Percentiles rank a stretch among this genome's conserved stretches.
Evolutionary conservation across 2,329 filamentous ascomycete species (phyloP).

Genomic region (Aureobasidium sp.): DNA sequence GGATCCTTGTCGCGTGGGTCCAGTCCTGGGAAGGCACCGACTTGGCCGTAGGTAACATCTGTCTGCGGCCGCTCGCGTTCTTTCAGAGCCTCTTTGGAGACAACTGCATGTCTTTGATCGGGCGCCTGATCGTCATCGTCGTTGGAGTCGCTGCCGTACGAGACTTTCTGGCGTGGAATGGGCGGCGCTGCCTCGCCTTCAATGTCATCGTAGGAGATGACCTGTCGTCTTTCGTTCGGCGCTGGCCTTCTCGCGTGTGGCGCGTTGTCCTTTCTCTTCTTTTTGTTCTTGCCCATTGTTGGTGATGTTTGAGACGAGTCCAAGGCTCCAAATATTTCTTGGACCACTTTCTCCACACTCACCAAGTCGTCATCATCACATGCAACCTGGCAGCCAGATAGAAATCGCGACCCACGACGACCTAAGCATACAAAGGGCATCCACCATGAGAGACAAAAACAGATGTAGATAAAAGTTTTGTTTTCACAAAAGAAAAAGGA

Average conservation of each 20-base stretch:
- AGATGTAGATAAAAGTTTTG: neutral
- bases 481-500: slow-evolving; percentile 8
- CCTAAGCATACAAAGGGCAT: neutral
- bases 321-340: neutral
- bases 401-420: neutral
- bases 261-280: slow-evolving; percentile 28
- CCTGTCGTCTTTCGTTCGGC: slow-evolving; percentile 6
- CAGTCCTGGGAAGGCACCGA: slow-evolving; percentile 62
- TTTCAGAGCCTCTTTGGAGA: neutral
- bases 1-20: slow-evolving; percentile 51
- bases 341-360: neutral
- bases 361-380: slow-evolving; percentile 2
- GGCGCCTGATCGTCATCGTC: slow-evolving; percentile 1
- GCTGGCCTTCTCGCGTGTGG: slow-evolving; percentile 33
- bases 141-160: slow-evolving; percentile 13
- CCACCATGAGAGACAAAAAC: neutral
- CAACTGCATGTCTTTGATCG: slow-evolving; percentile 1
- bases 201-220: slow-evolving; percentile 18
- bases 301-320: neutral
- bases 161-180: slow-evolving; percentile 16
- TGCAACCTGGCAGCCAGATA: neutral
- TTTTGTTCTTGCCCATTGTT: slow-evolving; percentile 16
- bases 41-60: slow-evolving; percentile 63
- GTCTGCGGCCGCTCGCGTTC: slow-evolving; percentile 35
- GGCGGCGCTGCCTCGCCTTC: slow-evolving; percentile 13